A percentile compares a stretch with the other conserved stretches of the same genome.
phyloP scores from a whole-genome alignment of 2,329 filamentous ascomycete genomes.

The Cladosporium sp. region DNA sequence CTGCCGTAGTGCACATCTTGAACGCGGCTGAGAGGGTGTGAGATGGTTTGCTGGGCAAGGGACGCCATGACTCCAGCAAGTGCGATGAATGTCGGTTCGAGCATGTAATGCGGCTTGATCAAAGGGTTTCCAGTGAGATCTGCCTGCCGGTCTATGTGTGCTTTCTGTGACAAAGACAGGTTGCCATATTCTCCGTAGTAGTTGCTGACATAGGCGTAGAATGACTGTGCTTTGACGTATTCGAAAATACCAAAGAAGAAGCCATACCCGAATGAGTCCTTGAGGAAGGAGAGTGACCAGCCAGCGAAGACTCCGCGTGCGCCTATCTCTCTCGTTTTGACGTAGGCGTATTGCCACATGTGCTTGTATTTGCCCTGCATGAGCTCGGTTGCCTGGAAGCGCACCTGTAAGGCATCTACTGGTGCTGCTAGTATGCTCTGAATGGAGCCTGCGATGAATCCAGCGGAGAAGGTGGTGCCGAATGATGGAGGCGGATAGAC shows the following conservation, averaged over 20 bases:
- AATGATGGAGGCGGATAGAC: conserved; percentile 70
- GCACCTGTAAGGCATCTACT: conserved; percentile 72
- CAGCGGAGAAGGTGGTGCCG: conserved; percentile 67
- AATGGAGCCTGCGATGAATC: conserved; percentile 67
- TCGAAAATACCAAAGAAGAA: conserved; percentile 77
- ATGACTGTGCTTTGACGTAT: conserved; percentile 71
- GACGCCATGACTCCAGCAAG: conserved; percentile 70
- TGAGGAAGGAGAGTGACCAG: conserved; percentile 68
- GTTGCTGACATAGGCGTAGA: conserved; percentile 70
- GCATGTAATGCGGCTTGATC: conserved; percentile 72
- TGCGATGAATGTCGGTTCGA: conserved; percentile 72
- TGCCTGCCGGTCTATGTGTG: conserved; percentile 35
- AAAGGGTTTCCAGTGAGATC: conserved; percentile 44
- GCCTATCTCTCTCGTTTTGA: conserved; percentile 71
- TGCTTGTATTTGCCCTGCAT: conserved; percentile 63
- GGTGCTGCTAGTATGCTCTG: conserved; percentile 74
- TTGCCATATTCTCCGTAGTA: conserved; percentile 60
- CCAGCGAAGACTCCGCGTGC: conserved; percentile 72
- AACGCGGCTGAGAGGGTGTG: conserved; percentile 71
- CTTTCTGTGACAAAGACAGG: conserved; percentile 38
- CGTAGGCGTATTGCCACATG: conserved; percentile 72
- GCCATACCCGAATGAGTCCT: conserved; percentile 69
- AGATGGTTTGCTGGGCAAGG: conserved; percentile 66
- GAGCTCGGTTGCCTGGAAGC: conserved; percentile 67
- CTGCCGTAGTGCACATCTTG: conserved; percentile 74